Evolutionary conservation across 768 basidiomycete species (phyloP).

Genomic region (Termitomyces sp.): DNA sequence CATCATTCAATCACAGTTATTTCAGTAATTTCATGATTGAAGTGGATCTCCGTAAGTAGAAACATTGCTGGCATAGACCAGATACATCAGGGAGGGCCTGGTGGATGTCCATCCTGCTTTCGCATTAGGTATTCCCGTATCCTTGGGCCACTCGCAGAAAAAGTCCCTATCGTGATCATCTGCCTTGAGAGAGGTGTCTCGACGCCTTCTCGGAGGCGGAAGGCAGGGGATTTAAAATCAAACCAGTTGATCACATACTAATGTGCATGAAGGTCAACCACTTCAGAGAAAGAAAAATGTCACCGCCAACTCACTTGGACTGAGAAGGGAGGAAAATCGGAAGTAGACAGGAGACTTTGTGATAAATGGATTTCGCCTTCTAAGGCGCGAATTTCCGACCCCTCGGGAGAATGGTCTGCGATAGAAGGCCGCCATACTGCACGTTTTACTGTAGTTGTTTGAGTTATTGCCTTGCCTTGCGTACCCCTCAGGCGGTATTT

Average conservation of each 20-base stretch:
- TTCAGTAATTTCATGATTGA: neutral
- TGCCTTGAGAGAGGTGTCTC: neutral
- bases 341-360: constrained; percentile 8
- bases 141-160: constrained; percentile 4
- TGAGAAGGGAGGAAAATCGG: constrained; percentile 10
- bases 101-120: neutral
- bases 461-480: neutral
- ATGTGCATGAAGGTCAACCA: neutral
- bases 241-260: constrained; percentile 7
- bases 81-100: neutral
- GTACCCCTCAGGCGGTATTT: constrained; percentile 16
- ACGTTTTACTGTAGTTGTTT: constrained; percentile 10
- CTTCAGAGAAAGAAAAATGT: no score
- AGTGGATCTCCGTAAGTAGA: neutral
- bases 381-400: neutral
- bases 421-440: constrained; percentile 23
- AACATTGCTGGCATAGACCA: neutral
- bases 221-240: constrained; percentile 1
- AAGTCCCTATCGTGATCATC: constrained; percentile 4
- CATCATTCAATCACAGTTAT: neutral
- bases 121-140: constrained; percentile 5
- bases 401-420: neutral
- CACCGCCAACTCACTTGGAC: constrained; percentile 8
- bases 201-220: neutral
- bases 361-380: constrained; percentile 15